These are phyloP conservation scores for Colletotrichum limetticola DNA, from an alignment of 2,329 filamentous ascomycete species.

Conservation along the genomic window DNA sequence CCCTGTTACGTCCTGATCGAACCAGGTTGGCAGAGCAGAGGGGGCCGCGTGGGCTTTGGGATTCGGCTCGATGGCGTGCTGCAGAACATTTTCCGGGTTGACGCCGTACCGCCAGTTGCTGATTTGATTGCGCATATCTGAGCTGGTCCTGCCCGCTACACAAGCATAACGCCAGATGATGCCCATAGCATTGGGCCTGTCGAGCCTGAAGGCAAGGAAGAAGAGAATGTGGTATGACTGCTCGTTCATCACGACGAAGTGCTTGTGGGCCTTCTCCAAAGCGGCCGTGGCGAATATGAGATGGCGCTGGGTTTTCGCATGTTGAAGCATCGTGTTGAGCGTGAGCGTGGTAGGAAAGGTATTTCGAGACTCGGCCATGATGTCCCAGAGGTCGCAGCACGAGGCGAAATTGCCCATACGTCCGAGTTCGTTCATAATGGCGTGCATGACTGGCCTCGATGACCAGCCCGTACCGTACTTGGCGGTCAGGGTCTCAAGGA, in stretches of 20 bases:
- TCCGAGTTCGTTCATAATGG: slow-evolving; percentile 55
- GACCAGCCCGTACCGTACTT: slow-evolving; percentile 61
- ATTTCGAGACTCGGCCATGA: slow-evolving; percentile 36
- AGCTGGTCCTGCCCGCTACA: slow-evolving; percentile 38
- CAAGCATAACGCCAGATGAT: slow-evolving; percentile 48
- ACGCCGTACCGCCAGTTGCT: background rate
- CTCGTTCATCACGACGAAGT: slow-evolving; percentile 40
- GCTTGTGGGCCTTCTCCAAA: slow-evolving; percentile 38
- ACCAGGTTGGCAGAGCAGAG: slow-evolving; percentile 1
- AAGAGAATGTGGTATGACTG: slow-evolving; percentile 52
- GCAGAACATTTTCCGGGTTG: background rate
- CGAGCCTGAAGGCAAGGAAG: slow-evolving; percentile 45
- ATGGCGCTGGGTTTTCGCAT: slow-evolving; percentile 41
- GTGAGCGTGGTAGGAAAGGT: slow-evolving; percentile 39
- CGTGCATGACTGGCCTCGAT: slow-evolving; percentile 47
- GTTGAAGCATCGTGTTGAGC: slow-evolving; percentile 51
- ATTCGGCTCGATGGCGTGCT: background rate
- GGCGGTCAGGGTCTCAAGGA: slow-evolving; percentile 52
- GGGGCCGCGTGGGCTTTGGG: background rate
- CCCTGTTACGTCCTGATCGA: background rate
- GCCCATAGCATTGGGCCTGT: slow-evolving; percentile 44
- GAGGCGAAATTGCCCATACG: slow-evolving; percentile 48
- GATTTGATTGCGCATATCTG: slow-evolving; percentile 42
- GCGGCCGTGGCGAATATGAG: slow-evolving; percentile 47
- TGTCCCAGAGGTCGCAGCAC: slow-evolving; percentile 39